Evolutionary conservation across 352 stramenopile species (phyloP).

Genomic region (Albugo laibachii): DNA sequence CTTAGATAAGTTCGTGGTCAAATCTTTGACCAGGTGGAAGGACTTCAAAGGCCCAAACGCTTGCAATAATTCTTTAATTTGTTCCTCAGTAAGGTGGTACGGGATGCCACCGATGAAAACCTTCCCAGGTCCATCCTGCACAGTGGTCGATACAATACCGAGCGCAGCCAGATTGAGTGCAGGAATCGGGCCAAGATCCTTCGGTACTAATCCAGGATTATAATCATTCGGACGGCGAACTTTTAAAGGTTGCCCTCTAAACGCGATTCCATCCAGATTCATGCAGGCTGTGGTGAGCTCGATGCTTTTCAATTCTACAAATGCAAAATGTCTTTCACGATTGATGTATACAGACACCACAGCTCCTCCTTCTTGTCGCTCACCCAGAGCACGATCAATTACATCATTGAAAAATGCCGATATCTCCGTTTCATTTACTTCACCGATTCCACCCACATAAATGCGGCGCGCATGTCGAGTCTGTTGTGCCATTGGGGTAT

Average conservation of each 20-base stretch:
- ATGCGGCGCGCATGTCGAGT: constrained; percentile 89
- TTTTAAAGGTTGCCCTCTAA: constrained; percentile 87
- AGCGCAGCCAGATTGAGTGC: constrained; percentile 80
- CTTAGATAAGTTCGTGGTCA: constrained; percentile 82
- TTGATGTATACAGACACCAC: constrained; percentile 91
- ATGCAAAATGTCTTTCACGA: constrained; percentile 90
- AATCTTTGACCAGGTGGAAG: constrained; percentile 94
- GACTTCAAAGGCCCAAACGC: constrained; percentile 88
- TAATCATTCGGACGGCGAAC: constrained; percentile 97
- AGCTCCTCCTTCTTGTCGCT: constrained; percentile 47
- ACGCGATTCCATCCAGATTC: constrained; percentile 89
- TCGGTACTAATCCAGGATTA: constrained; percentile 81
- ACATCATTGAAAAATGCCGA: constrained; percentile 84
- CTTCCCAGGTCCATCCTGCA: constrained; percentile 94
- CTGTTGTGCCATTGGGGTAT: constrained; percentile 46
- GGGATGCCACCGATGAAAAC: constrained; percentile 96
- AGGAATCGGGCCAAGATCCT: constrained; percentile 67
- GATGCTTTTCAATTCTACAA: constrained; percentile 94
- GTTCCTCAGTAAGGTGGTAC: constrained; percentile 91
- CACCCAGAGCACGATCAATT: constrained; percentile 66
- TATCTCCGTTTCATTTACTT: constrained; percentile 75
- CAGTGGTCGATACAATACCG: constrained; percentile 88
- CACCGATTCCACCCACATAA: constrained; percentile 89
- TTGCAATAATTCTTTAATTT: constrained; percentile 88
- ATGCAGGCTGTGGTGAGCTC: constrained; percentile 93